These are phyloP conservation scores for Phytophthora hibernalis DNA, from an alignment of 352 stramenopile species.

Conservation along the genomic window DNA sequence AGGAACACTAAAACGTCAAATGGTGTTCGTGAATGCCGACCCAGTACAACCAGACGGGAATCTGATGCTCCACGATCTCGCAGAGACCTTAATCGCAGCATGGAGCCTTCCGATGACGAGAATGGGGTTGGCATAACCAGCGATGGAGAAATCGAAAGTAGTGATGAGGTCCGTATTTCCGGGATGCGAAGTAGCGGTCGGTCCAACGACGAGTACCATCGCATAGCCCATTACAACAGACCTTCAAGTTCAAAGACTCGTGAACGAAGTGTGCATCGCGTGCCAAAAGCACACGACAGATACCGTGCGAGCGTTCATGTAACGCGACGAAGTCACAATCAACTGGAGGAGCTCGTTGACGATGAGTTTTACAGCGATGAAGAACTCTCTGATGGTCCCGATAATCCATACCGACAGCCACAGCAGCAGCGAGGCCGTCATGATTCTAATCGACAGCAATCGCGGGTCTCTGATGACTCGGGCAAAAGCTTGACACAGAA, in stretches of 20 bases:
- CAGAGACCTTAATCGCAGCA: not conserved
- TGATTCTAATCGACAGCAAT: not conserved
- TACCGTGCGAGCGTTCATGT: not conserved
- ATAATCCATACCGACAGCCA: slow-evolving; percentile 9
- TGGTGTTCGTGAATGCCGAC: not conserved
- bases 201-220: not conserved
- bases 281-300: not conserved
- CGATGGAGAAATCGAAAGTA: not conserved
- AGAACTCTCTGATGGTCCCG: slow-evolving; percentile 21
- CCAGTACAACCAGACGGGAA: not conserved
- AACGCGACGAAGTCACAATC: slow-evolving; percentile 14
- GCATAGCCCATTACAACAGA: not conserved
- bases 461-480: not conserved
- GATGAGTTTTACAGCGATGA: slow-evolving; percentile 15
- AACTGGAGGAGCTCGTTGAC: slow-evolving; percentile 3
- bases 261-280: not conserved
- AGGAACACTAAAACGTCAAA: not conserved
- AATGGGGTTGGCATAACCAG: not conserved
- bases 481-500: not conserved
- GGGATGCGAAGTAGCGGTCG: not conserved
- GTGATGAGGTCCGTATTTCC: not conserved
- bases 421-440: not conserved
- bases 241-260: not conserved
- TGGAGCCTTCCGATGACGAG: not conserved
- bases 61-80: not conserved